These are phyloP conservation scores for Leersia perrieri DNA, from an alignment of 176 grass and related monocot genomes.

Conservation along the genomic window DNA sequence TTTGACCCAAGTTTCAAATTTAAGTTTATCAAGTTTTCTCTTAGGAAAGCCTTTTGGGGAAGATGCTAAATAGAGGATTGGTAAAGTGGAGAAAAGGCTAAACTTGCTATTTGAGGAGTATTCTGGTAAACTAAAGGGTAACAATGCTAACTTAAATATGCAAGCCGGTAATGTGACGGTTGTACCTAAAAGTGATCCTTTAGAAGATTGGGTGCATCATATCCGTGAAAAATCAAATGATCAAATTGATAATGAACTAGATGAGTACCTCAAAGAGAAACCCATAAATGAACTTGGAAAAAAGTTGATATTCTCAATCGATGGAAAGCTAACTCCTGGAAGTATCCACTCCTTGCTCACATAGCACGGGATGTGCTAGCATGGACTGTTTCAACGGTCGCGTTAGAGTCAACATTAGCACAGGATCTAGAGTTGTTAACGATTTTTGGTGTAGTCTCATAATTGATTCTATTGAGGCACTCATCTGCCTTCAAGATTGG, in stretches of 20 bases:
- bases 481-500: neutral
- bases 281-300: neutral
- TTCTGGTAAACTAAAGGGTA: neutral
- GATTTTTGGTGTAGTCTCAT: too few relatives aligned
- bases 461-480: neutral
- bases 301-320: neutral
- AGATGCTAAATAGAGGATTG: neutral
- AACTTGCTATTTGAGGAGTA: neutral
- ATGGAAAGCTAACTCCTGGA: neutral
- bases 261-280: neutral
- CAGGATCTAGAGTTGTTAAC: neutral
- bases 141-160: too few relatives aligned
- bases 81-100: neutral
- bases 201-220: neutral
- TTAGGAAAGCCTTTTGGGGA: neutral
- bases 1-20: constrained; percentile 1
- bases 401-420: neutral
- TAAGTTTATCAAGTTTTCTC: neutral
- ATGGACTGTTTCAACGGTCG: neutral
- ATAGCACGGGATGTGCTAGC: constrained; percentile 5
- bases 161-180: neutral
- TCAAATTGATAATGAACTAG: neutral
- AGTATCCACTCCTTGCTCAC: neutral
- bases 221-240: neutral
- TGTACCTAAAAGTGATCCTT: neutral